Percentiles rank a stretch among this genome's conserved stretches.
phyloP scores from a whole-genome alignment of 495 filamentous ascomycete species.

The Tuber calosporum region DNA sequence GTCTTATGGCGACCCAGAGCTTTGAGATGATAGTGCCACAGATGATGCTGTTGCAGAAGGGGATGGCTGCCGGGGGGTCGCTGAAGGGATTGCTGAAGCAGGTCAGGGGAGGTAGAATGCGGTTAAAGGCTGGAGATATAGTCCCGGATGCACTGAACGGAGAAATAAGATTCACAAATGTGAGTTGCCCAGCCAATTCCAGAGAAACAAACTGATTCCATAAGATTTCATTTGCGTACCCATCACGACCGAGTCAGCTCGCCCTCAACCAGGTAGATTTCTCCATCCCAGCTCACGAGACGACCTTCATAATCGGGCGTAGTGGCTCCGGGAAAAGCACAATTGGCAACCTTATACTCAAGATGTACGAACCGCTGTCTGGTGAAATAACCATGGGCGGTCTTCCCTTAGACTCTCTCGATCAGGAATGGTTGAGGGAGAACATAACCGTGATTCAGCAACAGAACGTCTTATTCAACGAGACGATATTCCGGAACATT shows the following conservation, averaged over 20 bases:
- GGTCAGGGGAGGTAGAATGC: conserved; percentile 34
- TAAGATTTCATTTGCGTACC: conserved; percentile 78
- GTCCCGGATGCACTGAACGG: conserved; percentile 51
- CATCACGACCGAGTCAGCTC: conserved; percentile 57
- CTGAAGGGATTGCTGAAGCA: conserved; percentile 49
- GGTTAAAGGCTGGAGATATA: conserved; percentile 30
- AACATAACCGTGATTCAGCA: conserved; percentile 83
- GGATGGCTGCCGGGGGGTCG: conserved; percentile 61
- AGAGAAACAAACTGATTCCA: background rate
- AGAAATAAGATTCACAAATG: conserved; percentile 63
- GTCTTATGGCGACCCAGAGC: conserved; percentile 65
- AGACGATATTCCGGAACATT: conserved; percentile 72
- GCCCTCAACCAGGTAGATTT: conserved; percentile 58
- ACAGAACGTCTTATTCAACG: conserved; percentile 73
- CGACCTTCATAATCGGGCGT: conserved; percentile 74
- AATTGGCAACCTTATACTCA: conserved; percentile 66
- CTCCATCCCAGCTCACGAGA: conserved; percentile 62
- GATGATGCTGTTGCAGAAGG: conserved; percentile 68
- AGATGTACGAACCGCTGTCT: conserved; percentile 61
- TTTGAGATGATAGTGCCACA: conserved; percentile 67
- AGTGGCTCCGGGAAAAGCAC: conserved; percentile 96
- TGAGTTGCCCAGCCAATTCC: conserved; percentile 44
- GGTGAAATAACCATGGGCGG: conserved; percentile 69
- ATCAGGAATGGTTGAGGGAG: conserved; percentile 65
- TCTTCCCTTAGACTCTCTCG: conserved; percentile 53